phyloP scores from a whole-genome alignment of 2,329 filamentous ascomycete species.

The Alternaria sp. region DNA sequence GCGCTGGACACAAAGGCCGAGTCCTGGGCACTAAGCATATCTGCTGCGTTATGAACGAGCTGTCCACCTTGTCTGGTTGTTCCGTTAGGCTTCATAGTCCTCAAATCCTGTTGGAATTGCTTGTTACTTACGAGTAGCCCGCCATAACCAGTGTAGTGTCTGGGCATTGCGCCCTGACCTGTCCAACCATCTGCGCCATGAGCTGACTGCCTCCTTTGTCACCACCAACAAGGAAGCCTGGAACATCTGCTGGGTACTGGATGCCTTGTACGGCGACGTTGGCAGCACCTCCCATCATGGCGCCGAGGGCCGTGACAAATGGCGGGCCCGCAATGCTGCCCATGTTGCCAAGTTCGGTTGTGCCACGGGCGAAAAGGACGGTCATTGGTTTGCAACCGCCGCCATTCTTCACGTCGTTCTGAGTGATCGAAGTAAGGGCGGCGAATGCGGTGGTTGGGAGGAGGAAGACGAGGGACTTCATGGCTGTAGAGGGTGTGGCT shows the following conservation, averaged over 20 bases:
- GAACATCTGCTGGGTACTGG: constrained; percentile 58
- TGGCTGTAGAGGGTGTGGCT: constrained; percentile 5
- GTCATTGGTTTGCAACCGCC: constrained; percentile 58
- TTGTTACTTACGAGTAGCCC: constrained; percentile 56
- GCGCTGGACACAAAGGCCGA: constrained; percentile 35
- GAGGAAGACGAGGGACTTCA: constrained; percentile 27
- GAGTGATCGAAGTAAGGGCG: constrained; percentile 30
- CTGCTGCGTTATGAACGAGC: constrained; percentile 57
- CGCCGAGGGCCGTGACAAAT: constrained; percentile 58
- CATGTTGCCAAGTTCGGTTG: constrained; percentile 62
- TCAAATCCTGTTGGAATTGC: background rate
- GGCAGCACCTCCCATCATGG: constrained; percentile 47
- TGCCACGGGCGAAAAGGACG: constrained; percentile 66
- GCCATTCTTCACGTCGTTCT: constrained; percentile 40
- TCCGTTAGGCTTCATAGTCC: background rate
- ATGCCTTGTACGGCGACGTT: constrained; percentile 64
- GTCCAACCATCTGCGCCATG: constrained; percentile 54
- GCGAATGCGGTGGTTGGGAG: constrained; percentile 21
- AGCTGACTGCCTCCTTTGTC: constrained; percentile 54
- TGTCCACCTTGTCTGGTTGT: constrained; percentile 50
- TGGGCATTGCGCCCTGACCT: constrained; percentile 55
- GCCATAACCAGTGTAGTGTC: constrained; percentile 57
- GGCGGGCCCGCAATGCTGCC: constrained; percentile 60
- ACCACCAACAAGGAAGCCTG: constrained; percentile 59
- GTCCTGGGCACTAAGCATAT: constrained; percentile 35